Evolutionary conservation across 106 monocot genomes (phyloP), one percentile per base, ranked within the genome.

Genomic region (Xerophyta viscosa): DNA sequence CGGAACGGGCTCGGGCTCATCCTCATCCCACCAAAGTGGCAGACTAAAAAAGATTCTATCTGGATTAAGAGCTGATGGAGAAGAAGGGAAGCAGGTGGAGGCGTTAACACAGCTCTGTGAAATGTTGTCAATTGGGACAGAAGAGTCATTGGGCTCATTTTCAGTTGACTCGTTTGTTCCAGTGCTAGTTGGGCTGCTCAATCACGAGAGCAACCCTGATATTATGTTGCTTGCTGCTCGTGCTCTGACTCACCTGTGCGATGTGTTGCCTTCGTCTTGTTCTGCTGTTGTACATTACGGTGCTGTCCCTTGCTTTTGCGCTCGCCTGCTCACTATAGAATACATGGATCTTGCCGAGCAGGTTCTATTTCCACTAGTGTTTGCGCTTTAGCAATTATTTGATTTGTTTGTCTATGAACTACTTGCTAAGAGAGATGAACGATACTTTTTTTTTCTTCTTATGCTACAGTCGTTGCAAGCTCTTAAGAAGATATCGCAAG

Each of bases 271-370:
- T 0, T 85, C 96, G 2, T 88, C 88, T 1, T 96, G 96, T 46
- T 53, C 88, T 37, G 78, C 96, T 1, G 88, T 96, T 30, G 88
- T 96, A 52, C 96, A 96, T 64, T 96, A 96, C 66, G 88, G 88
- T 23, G 96, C 88, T 13, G 76, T 96, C 15, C 78, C 96, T 0
- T 88, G 80, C 52, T 88, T 96, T 51, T 81, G 78, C 15, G 81
- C 96, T 0, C 59, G 96, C 28, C 63, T 98, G 2, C 79, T 98
- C 25, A 98, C 98, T 3, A 98, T 98, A 31, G 98, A 98, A 54
- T 98, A 98, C 54, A 98, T 98, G 88, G 96, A 98, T 63, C 65
- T 98, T 46, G 98, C 98, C 4, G 98, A 98, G 56, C 98, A 98
- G 86, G 98, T 90, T 8, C 39, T 39, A 33, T 11, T 39, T 1